These are phyloP conservation scores for Lactarius trivialis DNA, from an alignment of 768 basidiomycete genomes.

Conservation along the genomic window DNA sequence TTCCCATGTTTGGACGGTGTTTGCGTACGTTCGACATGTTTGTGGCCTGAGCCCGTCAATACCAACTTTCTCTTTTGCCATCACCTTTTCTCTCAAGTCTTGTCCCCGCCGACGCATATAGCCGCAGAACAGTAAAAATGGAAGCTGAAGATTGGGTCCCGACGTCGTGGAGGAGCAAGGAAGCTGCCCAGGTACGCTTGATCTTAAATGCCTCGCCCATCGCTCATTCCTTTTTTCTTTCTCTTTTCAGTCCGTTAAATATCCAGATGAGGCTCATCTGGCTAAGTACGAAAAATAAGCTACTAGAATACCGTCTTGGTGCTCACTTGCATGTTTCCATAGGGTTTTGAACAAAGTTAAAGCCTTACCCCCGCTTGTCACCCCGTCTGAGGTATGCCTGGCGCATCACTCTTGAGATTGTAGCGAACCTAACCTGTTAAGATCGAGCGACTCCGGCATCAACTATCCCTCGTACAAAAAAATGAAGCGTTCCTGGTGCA, in stretches of 20 bases:
- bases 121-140: neutral
- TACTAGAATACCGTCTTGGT: neutral
- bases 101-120: neutral
- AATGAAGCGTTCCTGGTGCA: slow-evolving; percentile 93
- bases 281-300: slow-evolving; percentile 8
- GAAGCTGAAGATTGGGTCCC: slow-evolving; percentile 51
- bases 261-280: slow-evolving; percentile 34
- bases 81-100: neutral
- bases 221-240: neutral
- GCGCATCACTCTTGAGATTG: neutral
- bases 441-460: slow-evolving; percentile 80
- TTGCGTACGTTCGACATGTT: neutral
- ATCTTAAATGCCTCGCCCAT: neutral
- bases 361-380: slow-evolving; percentile 83
- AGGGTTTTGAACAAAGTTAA: slow-evolving; percentile 77
- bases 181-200: slow-evolving; percentile 60
- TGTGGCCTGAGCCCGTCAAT: neutral
- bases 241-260: slow-evolving; percentile 32
- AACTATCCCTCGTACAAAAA: slow-evolving; percentile 70
- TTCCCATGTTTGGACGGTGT: neutral
- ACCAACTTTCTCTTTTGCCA: neutral
- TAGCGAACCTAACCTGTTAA: slow-evolving; percentile 25
- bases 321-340: neutral
- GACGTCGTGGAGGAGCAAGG: slow-evolving; percentile 72
- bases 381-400: slow-evolving; percentile 74